A percentile compares a stretch with the other conserved stretches of the same genome.
phyloP scores from a whole-genome alignment of 768 basidiomycete genomes.

The Russula vinacea region DNA sequence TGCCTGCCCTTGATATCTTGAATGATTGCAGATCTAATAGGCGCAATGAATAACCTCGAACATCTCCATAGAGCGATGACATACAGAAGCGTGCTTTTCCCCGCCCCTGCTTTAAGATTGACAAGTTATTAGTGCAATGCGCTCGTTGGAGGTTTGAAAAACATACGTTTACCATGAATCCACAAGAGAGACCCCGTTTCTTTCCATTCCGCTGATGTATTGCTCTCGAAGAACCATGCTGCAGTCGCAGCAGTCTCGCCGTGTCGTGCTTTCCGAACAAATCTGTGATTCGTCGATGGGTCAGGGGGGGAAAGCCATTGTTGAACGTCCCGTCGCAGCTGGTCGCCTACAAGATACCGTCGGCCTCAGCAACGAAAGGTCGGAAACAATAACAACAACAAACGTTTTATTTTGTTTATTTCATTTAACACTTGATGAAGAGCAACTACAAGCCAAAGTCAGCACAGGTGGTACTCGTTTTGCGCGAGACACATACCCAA shows the following conservation, averaged over 20 bases:
- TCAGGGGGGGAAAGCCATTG: slow-evolving; percentile 4
- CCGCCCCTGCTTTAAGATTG: background rate
- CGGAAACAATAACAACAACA: too few species aligned
- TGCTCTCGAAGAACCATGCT: background rate
- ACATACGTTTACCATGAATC: slow-evolving; percentile 2
- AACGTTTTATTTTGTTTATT: too few species aligned
- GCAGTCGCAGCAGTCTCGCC: background rate
- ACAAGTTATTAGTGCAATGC: background rate
- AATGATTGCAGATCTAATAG: too few species aligned
- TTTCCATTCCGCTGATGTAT: background rate
- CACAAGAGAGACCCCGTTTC: slow-evolving; percentile 1
- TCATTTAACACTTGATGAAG: too few species aligned
- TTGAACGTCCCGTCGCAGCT: background rate
- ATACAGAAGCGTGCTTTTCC: background rate
- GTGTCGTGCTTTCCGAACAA: background rate
- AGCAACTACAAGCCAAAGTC: too few species aligned
- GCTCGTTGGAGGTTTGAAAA: background rate
- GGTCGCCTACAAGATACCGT: background rate
- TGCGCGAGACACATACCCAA: too few species aligned
- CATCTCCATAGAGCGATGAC: too few species aligned
- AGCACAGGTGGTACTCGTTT: too few species aligned
- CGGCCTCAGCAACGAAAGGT: too few species aligned
- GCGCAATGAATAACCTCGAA: too few species aligned
- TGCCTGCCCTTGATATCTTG: too few species aligned
- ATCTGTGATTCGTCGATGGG: background rate